Conservation (phyloP, 2,329 filamentous ascomycete species). For the Aureobasidium pullulans region DNA sequence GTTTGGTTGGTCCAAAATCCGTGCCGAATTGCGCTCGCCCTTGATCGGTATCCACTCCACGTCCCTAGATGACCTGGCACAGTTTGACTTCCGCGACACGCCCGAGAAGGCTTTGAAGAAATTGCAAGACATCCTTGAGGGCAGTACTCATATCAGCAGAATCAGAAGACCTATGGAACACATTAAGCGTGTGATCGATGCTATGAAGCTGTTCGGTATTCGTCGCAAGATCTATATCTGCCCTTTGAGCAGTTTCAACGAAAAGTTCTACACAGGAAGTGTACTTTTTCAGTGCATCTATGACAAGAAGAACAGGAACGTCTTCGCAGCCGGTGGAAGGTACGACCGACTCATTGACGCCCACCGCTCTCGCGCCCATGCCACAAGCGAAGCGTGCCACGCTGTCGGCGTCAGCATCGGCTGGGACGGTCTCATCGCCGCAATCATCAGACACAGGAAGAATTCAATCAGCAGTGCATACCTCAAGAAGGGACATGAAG, state of each 20-base stretch:
- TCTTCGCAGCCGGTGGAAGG: constrained; percentile 87
- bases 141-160: constrained; percentile 19
- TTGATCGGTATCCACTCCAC: constrained; percentile 77
- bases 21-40: constrained; percentile 72
- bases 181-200: constrained; percentile 68
- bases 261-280: constrained; percentile 80
- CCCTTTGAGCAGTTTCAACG: constrained; percentile 80
- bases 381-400: constrained; percentile 43
- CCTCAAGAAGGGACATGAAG: constrained; percentile 63
- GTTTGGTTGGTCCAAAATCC: constrained; percentile 75
- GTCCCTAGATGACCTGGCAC: constrained; percentile 79
- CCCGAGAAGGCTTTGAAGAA: constrained; percentile 68
- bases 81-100: constrained; percentile 80
- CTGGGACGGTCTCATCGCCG: constrained; percentile 62
- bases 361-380: constrained; percentile 57
- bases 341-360: constrained; percentile 87
- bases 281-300: constrained; percentile 86
- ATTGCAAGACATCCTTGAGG: constrained; percentile 47
- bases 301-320: constrained; percentile 70
- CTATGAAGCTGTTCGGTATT: constrained; percentile 68
- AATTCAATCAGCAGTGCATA: constrained; percentile 43
- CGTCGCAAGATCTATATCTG: constrained; percentile 73
- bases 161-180: constrained; percentile 49
- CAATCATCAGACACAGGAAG: constrained; percentile 35
- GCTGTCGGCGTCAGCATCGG: constrained; percentile 89